phyloP scores from a whole-genome alignment of 768 basidiomycete genomes.

The Tephrocybe sp. region DNA sequence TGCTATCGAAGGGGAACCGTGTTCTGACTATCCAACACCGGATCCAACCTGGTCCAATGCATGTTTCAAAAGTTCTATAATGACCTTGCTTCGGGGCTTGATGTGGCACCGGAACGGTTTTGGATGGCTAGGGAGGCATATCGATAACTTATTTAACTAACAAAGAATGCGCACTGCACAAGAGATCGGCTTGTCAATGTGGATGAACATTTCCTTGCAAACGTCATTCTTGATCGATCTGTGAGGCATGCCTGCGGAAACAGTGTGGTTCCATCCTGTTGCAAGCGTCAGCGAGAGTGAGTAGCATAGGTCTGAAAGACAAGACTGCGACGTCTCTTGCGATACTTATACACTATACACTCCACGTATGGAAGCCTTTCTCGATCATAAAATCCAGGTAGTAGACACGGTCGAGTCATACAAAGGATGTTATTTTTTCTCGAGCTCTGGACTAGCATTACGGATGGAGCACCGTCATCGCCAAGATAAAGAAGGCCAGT shows the following conservation, averaged over 20 bases:
- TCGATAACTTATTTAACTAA: not conserved
- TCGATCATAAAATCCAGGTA: not conserved
- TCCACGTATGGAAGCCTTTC: not conserved
- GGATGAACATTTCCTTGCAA: constrained; percentile 14
- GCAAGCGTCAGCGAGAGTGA: not conserved
- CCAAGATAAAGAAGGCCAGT: not conserved
- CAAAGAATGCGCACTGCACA: not conserved
- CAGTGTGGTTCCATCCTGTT: not conserved
- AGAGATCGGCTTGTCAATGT: not conserved
- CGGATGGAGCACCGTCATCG: not conserved
- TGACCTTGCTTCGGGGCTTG: constrained; percentile 15
- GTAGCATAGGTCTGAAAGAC: no score
- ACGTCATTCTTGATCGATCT: constrained; percentile 10
- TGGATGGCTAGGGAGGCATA: constrained; percentile 27
- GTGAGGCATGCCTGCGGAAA: constrained; percentile 8
- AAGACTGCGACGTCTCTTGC: not conserved
- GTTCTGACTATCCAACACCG: not conserved
- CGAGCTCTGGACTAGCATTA: not conserved
- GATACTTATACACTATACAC: no score
- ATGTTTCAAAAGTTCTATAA: not conserved
- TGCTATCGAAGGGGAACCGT: not conserved
- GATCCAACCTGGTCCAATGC: no score
- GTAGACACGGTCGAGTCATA: not conserved
- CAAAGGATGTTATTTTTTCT: not conserved
- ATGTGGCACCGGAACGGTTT: constrained; percentile 27